Conservation (phyloP, 2,329 filamentous ascomycete genomes). For the Dactylellina cionopaga region DNA sequence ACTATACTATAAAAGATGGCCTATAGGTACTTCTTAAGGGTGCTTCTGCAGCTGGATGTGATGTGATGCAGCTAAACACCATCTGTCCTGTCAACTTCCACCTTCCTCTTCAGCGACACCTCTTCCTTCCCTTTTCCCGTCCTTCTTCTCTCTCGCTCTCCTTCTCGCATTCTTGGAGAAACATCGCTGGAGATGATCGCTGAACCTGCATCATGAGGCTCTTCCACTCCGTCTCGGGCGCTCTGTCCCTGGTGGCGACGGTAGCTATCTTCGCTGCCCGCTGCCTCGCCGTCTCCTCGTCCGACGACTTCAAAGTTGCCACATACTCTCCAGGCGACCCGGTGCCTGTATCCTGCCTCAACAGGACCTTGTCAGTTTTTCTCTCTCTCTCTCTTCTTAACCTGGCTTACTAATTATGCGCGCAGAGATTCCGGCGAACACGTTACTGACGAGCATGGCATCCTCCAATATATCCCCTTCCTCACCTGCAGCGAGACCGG, state of each 20-base stretch:
- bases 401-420: background rate
- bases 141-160: background rate
- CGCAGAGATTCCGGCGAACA: slow-evolving; percentile 86
- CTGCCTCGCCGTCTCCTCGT: slow-evolving; percentile 24
- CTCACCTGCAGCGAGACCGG: slow-evolving; percentile 88
- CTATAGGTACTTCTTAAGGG: too few relatives aligned
- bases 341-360: slow-evolving; percentile 47
- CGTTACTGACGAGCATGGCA: slow-evolving; percentile 82
- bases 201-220: slow-evolving; percentile 3
- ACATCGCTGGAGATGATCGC: slow-evolving; percentile 4
- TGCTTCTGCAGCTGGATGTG: too few relatives aligned
- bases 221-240: slow-evolving; percentile 15
- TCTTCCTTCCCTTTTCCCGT: background rate
- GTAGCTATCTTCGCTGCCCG: background rate
- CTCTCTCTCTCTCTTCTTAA: background rate
- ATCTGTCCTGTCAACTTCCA: background rate
- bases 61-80: too few relatives aligned
- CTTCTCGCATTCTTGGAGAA: background rate
- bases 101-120: background rate
- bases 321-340: slow-evolving; percentile 35
- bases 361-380: slow-evolving; percentile 39
- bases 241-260: background rate
- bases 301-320: slow-evolving; percentile 35
- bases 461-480: slow-evolving; percentile 87
- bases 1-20: too few relatives aligned